Percentiles rank a stretch among this genome's conserved stretches.
Conservation (phyloP, 2,329 filamentous ascomycete species). For the Phyllosticta citribraziliensis region DNA sequence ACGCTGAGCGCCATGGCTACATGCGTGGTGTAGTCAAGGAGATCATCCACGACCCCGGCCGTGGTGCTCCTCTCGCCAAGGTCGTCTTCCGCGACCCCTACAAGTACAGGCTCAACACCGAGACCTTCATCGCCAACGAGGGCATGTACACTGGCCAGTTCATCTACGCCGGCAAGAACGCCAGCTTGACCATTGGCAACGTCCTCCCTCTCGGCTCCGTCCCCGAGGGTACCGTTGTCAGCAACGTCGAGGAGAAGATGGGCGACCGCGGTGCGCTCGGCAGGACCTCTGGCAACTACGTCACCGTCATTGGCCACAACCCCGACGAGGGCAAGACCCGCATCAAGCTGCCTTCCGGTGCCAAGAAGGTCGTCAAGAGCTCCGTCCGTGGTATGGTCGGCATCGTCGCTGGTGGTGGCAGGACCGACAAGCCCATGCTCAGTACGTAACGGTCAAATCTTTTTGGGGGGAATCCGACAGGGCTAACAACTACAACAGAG, state of each 20-base stretch:
- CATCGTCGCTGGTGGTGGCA: slow-evolving; percentile 97
- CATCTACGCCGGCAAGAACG: slow-evolving; percentile 99
- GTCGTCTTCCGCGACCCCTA: slow-evolving; percentile 97
- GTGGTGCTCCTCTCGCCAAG: slow-evolving; percentile 94
- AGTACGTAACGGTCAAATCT: slow-evolving; percentile 48
- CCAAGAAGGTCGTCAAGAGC: slow-evolving; percentile 98
- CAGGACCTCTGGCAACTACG: slow-evolving; percentile 98
- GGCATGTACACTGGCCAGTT: slow-evolving; percentile 99
- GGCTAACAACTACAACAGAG: slow-evolving; percentile 54
- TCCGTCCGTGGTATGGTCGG: slow-evolving; percentile 95
- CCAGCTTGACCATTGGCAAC: slow-evolving; percentile 92
- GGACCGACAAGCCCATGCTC: slow-evolving; percentile 98
- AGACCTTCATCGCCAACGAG: slow-evolving; percentile 99
- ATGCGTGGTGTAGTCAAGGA: slow-evolving; percentile 95
- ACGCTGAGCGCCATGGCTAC: slow-evolving; percentile 94
- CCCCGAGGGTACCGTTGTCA: slow-evolving; percentile 97
- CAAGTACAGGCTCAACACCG: slow-evolving; percentile 92
- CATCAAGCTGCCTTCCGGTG: slow-evolving; percentile 96
- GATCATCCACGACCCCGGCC: slow-evolving; percentile 97
- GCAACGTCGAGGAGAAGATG: slow-evolving; percentile 98
- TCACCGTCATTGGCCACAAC: slow-evolving; percentile 59
- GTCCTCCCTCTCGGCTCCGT: slow-evolving; percentile 87
- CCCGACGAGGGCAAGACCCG: slow-evolving; percentile 87
- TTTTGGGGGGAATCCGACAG: slow-evolving; percentile 3
- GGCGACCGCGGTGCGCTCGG: slow-evolving; percentile 94